Conservation (phyloP, 106 monocot genomes). For the Vanilla planifolia region DNA sequence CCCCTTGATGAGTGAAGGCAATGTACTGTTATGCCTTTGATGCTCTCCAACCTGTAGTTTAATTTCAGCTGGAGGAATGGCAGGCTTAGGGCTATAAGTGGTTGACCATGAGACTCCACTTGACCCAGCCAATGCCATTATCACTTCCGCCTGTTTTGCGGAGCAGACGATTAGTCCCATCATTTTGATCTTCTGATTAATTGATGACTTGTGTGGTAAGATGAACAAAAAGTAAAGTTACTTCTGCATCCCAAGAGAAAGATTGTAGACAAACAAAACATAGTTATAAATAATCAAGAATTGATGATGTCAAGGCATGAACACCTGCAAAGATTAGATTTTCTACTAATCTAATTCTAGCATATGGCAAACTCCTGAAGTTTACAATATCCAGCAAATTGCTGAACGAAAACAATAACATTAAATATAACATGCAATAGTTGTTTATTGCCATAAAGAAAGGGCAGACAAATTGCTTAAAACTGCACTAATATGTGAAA, state of each 20-base stretch:
- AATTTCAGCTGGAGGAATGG: conserved; percentile 13
- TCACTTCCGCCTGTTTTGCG: conserved; percentile 42
- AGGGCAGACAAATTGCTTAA: too few species aligned
- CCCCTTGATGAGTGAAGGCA: conserved; percentile 4
- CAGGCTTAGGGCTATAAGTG: conserved; percentile 14
- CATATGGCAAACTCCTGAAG: neutral
- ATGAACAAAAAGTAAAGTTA: too few species aligned
- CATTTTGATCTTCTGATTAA: too few species aligned
- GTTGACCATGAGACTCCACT: conserved; percentile 49
- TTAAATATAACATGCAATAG: too few species aligned
- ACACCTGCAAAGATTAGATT: neutral
- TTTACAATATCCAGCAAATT: neutral
- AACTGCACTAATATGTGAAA: too few species aligned
- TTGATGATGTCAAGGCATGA: neutral
- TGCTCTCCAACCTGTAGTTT: conserved; percentile 12
- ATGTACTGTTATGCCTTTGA: conserved; percentile 8
- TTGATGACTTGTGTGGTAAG: too few species aligned
- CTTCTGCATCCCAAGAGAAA: neutral
- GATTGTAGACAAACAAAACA: neutral
- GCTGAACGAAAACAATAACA: too few species aligned
- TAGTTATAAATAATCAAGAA: conserved; percentile 5
- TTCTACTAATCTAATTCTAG: neutral
- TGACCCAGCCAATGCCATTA: conserved; percentile 57
- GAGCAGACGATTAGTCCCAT: neutral
- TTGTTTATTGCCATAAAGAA: too few species aligned